Evolutionary conservation across 331 rosid genomes (phyloP), one percentile per base, ranked within the genome.

Genomic region (Malus hybrid): DNA sequence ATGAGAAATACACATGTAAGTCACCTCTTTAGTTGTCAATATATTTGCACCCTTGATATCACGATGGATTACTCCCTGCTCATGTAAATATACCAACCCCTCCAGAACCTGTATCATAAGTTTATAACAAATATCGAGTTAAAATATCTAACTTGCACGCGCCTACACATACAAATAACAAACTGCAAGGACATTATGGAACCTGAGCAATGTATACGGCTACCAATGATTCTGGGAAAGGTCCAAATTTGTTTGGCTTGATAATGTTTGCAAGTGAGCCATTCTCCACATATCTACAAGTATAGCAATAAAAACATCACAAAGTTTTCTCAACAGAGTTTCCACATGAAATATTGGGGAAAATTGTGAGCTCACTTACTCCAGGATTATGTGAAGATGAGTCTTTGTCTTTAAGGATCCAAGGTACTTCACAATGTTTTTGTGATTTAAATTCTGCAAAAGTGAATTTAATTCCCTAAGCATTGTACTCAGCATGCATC

Each of bases 1-100:
- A 57, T 20, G 27, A 19, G 63, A 72, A 70, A 80, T 27, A 46
- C 24, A 54, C 57, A 77, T 28, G 55, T 62, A 65, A 54, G 52
- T 84, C 84, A 81, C 99, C 93, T 95, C 99, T 86, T 95, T 95
- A 59, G 99, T 95, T 76, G 99, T 90, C 87, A 95, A 85, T 81
- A 95, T 95, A 80, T 95, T 95, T 63, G 99, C 99, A 86, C 99
- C 99, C 89, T 95, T 95, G 62, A 95, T 95, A 82, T 95, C 99
- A 29, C 99, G 88, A 89, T 95, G 99, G 77, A 95, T 95, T 72
- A 95, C 99, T 72, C 99, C 99, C 80, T 95, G 99, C 81, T 95
- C 99, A 33, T 95, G 99, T 50, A 95, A 93, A 87, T 95, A 95
- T 71, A 95, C 99, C 91, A 95, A 85, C 78, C 99, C 99, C 86